These are phyloP conservation scores for Trichoderma semiorbis DNA, from an alignment of 2,329 filamentous ascomycete species.

Conservation along the genomic window DNA sequence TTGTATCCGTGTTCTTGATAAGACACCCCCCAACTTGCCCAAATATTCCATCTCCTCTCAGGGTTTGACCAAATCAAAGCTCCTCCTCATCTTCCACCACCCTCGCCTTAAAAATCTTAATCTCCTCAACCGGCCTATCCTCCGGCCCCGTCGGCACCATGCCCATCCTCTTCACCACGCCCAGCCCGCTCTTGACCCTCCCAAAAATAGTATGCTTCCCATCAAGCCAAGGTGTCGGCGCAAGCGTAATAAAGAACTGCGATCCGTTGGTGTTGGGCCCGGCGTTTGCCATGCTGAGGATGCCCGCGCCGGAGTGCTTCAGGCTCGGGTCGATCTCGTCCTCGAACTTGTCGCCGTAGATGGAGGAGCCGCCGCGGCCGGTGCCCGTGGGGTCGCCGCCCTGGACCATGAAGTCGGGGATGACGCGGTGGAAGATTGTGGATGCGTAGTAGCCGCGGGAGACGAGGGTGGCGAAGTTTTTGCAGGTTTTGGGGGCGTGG, in stretches of 20 bases:
- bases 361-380: conserved; percentile 80
- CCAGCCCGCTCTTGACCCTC: conserved; percentile 77
- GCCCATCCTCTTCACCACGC: conserved; percentile 82
- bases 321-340: conserved; percentile 79
- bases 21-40: background rate
- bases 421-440: conserved; percentile 88
- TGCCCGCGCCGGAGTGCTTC: conserved; percentile 87
- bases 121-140: conserved; percentile 76
- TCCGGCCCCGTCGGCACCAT: conserved; percentile 78
- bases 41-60: background rate
- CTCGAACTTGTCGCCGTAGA: conserved; percentile 90
- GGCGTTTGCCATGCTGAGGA: conserved; percentile 95
- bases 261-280: conserved; percentile 91
- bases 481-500: conserved; percentile 86
- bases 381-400: conserved; percentile 92
- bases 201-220: conserved; percentile 98
- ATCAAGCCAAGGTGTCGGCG: conserved; percentile 93
- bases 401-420: conserved; percentile 95
- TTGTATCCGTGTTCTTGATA: background rate
- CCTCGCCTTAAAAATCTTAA: conserved; percentile 72
- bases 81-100: conserved; percentile 63
- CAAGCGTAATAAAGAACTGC: conserved; percentile 94
- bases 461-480: conserved; percentile 80
- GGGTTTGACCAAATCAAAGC: background rate
- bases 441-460: conserved; percentile 83